These are phyloP conservation scores for Pterocarpus santalinus DNA, from an alignment of 306 rosid genomes.

Conservation along the genomic window DNA sequence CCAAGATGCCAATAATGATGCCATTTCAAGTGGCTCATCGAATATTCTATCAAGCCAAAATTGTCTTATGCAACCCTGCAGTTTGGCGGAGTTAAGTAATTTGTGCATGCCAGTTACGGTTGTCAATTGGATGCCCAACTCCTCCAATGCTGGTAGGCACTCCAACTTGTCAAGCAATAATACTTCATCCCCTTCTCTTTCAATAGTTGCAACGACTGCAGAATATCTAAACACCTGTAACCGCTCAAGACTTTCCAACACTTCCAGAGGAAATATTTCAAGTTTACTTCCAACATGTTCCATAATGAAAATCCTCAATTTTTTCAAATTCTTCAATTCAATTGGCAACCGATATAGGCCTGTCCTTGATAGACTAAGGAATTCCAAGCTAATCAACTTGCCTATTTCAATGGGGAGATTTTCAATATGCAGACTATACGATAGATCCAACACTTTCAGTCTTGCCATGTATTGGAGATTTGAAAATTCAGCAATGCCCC, in stretches of 20 bases:
- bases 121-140: background rate
- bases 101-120: background rate
- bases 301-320: background rate
- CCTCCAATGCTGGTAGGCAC: slow-evolving; percentile 19
- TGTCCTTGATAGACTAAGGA: background rate
- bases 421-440: accelerated
- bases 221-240: background rate
- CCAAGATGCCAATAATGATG: background rate
- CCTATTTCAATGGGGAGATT: too few relatives aligned
- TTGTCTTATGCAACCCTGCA: background rate
- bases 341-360: accelerated
- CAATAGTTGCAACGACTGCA: background rate
- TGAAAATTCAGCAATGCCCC: background rate
- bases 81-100: background rate
- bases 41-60: accelerated
- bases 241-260: background rate
- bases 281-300: background rate
- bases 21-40: background rate
- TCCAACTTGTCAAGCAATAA: slow-evolving; percentile 25
- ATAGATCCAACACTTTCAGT: slow-evolving; percentile 37
- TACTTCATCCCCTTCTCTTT: background rate
- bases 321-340: slow-evolving; percentile 17
- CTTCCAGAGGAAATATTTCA: slow-evolving; percentile 34
- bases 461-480: background rate
- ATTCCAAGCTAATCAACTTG: slow-evolving; percentile 24